Evolutionary conservation across 306 rosid genomes (phyloP), one percentile per base, ranked within the genome.

Genomic region (Rosa chinensis): DNA sequence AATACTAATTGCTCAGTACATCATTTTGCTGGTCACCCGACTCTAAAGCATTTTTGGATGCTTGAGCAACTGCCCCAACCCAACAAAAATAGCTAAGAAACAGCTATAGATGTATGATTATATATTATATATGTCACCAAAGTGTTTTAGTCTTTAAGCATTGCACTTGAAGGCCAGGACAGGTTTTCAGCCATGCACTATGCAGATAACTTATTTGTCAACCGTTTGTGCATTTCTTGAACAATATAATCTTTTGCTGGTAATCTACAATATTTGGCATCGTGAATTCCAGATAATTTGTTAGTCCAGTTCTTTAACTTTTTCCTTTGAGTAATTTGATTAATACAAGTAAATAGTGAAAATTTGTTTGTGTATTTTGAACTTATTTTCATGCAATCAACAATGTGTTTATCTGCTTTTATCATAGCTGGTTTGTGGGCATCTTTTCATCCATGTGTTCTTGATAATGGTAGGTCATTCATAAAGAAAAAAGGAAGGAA

Each of bases 401-500:
- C 40, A 47, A 48, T 21, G 12, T 78, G 58, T 61, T 58, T 21
- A 40, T 25, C 42, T 63, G 44, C 4, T 64, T 17, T 66, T 14
- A 59, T 70, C 45, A 6, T 16, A 39, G 28, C 70, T 44, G 52
- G 56, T 42, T 32, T 35, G 10, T 63, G n/a, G 20, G 20, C 59
- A 62, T 76, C 48, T 76, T 18, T 75, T 45, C 21, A 63, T 39
- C 43, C 49, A 55, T 44, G 56, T 23, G 1, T 44, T 72, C 21
- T 62, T 77, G 25, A 10, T 40, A 12, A 72, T 20, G 20, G 32
- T 78, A 92, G 98, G 84, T 86, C 92, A 49, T 85, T 86, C 79
- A 88, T 94, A 45, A 92, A 87, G 92, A 94, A 90, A 87, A 92
- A 94, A 69, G 98, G 98, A 81, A 88, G 94, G 86, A 90, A 88